phyloP scores from a whole-genome alignment of 163 green algal genomes.

The Chlorella variabilis region DNA sequence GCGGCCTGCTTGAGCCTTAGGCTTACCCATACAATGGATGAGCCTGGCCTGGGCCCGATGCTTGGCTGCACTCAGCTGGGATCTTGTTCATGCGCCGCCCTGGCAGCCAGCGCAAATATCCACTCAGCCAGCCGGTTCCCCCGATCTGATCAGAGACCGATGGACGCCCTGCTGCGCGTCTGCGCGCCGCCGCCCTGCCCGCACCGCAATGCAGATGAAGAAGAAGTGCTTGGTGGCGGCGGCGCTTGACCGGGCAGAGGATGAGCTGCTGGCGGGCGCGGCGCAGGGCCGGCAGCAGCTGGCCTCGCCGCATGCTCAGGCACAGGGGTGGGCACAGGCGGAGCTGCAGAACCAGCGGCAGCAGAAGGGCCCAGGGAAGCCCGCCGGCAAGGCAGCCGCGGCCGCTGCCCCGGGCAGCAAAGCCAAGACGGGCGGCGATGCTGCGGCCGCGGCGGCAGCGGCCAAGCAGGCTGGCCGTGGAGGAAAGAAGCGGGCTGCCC shows the following conservation, averaged over 20 bases:
- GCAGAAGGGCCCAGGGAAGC: not conserved
- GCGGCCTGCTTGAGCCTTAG: too few relatives aligned
- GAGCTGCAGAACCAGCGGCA: not conserved
- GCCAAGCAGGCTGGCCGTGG: too few relatives aligned
- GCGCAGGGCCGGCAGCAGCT: constrained; percentile 1
- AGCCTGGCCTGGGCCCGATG: too few relatives aligned
- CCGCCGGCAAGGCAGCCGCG: not conserved
- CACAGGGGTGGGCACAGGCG: not conserved
- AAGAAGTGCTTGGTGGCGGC: constrained; percentile 18
- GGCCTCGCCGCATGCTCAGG: not conserved
- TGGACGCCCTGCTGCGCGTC: not conserved
- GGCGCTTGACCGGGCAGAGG: constrained; percentile 3
- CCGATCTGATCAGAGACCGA: too few relatives aligned
- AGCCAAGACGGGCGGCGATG: not conserved
- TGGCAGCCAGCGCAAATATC: too few relatives aligned
- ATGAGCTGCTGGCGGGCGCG: not conserved
- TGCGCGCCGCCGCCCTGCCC: not conserved
- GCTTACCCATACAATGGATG: too few relatives aligned
- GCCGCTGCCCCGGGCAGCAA: not conserved
- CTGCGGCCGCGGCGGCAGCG: too few relatives aligned
- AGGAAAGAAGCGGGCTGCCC: not conserved
- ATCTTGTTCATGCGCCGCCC: too few relatives aligned
- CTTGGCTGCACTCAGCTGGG: too few relatives aligned
- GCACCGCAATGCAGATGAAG: constrained; percentile 74
- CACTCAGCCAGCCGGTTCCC: too few relatives aligned